Percentiles rank a stretch among this genome's conserved stretches.
These are phyloP conservation scores for Pythium aphanidermatum DNA, from an alignment of 352 stramenopile species.

Conservation along the genomic window DNA sequence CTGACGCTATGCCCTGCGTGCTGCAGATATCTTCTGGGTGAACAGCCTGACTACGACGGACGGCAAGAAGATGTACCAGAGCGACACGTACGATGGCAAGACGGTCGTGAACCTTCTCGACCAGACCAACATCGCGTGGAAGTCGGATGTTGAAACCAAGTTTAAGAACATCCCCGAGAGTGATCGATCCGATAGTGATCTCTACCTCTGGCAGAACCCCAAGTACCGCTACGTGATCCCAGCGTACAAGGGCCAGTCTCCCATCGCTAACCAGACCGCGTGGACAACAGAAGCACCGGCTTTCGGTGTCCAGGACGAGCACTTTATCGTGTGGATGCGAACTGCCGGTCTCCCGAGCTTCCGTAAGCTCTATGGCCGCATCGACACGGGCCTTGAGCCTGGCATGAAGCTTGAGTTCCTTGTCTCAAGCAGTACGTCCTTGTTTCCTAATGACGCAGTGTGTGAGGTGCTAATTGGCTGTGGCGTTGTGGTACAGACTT, in stretches of 20 bases:
- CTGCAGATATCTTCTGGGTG: constrained; percentile 78
- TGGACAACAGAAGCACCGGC: constrained; percentile 57
- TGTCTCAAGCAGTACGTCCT: constrained; percentile 83
- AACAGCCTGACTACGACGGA: constrained; percentile 49
- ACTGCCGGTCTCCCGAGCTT: constrained; percentile 97
- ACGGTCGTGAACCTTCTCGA: constrained; percentile 85
- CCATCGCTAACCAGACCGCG: constrained; percentile 71
- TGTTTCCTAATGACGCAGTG: constrained; percentile 1
- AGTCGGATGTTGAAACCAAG: constrained; percentile 93
- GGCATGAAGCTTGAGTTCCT: constrained; percentile 91
- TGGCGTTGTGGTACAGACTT: constrained; percentile 77
- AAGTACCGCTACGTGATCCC: constrained; percentile 79
- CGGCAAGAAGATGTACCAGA: constrained; percentile 50
- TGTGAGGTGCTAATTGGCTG: constrained; percentile 7
- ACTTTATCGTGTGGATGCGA: constrained; percentile 99
- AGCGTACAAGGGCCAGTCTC: constrained; percentile 42
- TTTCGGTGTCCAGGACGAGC: constrained; percentile 96
- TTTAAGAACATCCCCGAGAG: constrained; percentile 89
- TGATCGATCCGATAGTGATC: constrained; percentile 29
- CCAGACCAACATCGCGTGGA: constrained; percentile 96
- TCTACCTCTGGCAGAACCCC: constrained; percentile 82
- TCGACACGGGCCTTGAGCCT: constrained; percentile 88
- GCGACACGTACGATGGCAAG: constrained; percentile 42
- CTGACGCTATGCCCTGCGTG: neutral
- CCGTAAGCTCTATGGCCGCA: constrained; percentile 99